A percentile compares a stretch with the other conserved stretches of the same genome.
Evolutionary conservation across 2,329 filamentous ascomycete species (phyloP).

Genomic region (Stachybotrys chlorohalonatus): DNA sequence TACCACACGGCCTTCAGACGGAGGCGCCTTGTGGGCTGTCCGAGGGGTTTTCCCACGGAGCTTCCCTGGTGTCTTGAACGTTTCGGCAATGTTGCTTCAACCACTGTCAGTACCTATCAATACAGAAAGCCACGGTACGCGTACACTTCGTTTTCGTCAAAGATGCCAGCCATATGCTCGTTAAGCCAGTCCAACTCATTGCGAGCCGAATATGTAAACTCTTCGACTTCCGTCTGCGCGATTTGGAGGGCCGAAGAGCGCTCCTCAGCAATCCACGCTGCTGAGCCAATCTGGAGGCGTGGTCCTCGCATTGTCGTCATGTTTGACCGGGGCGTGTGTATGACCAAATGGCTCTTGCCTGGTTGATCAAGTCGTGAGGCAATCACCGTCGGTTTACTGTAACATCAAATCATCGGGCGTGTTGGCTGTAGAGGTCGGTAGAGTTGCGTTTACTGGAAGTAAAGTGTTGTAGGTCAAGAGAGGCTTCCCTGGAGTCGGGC

Average conservation of each 20-base stretch:
- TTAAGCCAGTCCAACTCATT: conserved; percentile 98
- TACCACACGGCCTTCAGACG: conserved; percentile 54
- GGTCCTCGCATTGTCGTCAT: conserved; percentile 42
- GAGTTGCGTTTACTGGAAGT: background rate
- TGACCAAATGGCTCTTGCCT: background rate
- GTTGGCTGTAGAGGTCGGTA: background rate
- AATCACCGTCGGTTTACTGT: background rate
- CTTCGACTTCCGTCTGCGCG: conserved; percentile 74
- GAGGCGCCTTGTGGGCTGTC: conserved; percentile 53
- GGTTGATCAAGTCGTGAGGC: background rate
- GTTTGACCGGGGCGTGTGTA: background rate
- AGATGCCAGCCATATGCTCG: conserved; percentile 95
- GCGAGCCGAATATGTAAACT: conserved; percentile 83
- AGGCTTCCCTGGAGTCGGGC: conserved; percentile 4
- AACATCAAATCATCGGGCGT: conserved; percentile 12
- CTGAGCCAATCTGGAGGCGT: conserved; percentile 66
- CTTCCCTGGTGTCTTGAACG: conserved; percentile 92
- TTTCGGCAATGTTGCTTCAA: conserved; percentile 74
- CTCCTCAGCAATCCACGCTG: conserved; percentile 80
- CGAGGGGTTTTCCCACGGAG: conserved; percentile 73
- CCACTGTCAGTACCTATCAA: background rate
- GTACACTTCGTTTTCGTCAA: conserved; percentile 78
- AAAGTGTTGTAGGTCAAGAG: conserved; percentile 6
- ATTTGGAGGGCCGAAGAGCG: conserved; percentile 69
- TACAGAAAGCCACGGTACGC: conserved; percentile 4